Evolutionary conservation across 208 protist genomes (phyloP), one percentile per base, ranked within the genome.

Genomic region (Sergeia podlipaevii): DNA sequence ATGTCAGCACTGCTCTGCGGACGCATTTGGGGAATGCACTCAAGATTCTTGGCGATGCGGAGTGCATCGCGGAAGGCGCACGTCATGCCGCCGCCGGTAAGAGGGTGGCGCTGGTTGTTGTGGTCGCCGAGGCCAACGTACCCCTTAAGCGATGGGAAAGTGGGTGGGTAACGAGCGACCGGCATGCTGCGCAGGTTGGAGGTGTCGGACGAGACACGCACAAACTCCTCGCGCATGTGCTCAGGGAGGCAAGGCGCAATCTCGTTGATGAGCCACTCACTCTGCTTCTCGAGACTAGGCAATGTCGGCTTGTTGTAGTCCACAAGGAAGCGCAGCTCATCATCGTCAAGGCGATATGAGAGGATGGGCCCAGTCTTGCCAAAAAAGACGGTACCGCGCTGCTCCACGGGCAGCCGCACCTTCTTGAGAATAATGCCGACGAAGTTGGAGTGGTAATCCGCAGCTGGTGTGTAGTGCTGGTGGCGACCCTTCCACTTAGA

Each of bases 91-190:
- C 83, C 91, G 50, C 96, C 96, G 5, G 93, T 97, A 13, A 97
- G 72, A 13, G 93, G 91, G 75, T 98, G 87, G 32, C 96, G 82
- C 77, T 96, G 92, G 77, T 98, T 97, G 48, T 83, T 77, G 55
- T 96, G 87, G 65, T 98, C 96, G 33, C 96, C 96, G 44, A 98
- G 73, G 42, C 89, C 70, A 2, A 97, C 61, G 45, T 92, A 94
- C 62, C 96, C 94, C 54, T 76, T 74, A 47, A 84, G 78, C 58
- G 60, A 74, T 20, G 78, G 74, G 51, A 86, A 88, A 28, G 71
- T 77, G 24, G 85, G 60, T 43, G 82, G 74, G 60, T 91, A 90
- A 55, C 67, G 71, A 11, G 85, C 83, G 7, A 96, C 62, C 32
- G 85, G 77, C 76, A 91, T 89, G 64, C 82, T 95, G 41, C 74